Evolutionary conservation across 1,139 yeast species (phyloP), one percentile per base, ranked within the genome.

Genomic region (Blastobotrys persicus): DNA sequence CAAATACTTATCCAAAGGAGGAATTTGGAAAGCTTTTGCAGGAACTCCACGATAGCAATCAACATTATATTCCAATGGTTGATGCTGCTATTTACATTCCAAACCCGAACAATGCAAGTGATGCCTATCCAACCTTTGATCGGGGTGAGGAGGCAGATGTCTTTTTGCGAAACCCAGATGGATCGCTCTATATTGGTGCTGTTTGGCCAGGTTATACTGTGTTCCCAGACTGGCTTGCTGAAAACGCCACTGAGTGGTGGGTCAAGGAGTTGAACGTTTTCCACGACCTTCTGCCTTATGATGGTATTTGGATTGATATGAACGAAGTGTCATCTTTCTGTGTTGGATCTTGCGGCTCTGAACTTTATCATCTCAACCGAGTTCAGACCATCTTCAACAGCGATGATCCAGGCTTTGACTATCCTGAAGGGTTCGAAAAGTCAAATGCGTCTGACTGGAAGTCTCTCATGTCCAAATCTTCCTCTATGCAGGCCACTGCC

Each of bases 261-360:
- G 51, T 56, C 9, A 53, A 60, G 14, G 55, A 58, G 46, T 54
- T 68, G 46, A 47, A 56, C 42, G 52, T 55, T 17, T 66, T 65
- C 62, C 59, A 61, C 49, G 53, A 63, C 19, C 50, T 54, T 14
- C 46, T 66, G 19, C 59, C 62, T 17, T 67, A 59, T 48, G 71
- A 66, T 51, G 73, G 73, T 23, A 57, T 69, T 32, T 69, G 73
- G 73, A 51, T 64, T 17, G 73, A 69, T 52, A 69, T 69, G 72
- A 68, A 69, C 51, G 73, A 69, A 51, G 69, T 62, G 1, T 60
- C 68, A 7, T 60, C 68, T 4, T 69, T 68, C 60, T 67, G 72
- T 58, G 23, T 51, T 48, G 31, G 61, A 56, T 28, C 34, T 23
- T 40, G 43, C 17, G 34, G 34, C 17, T 14, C 34, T 31, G 43